Percentiles rank a stretch among this genome's conserved stretches.
phyloP scores from a whole-genome alignment of 495 filamentous ascomycete genomes.

The Astrothelium macrocarpum region DNA sequence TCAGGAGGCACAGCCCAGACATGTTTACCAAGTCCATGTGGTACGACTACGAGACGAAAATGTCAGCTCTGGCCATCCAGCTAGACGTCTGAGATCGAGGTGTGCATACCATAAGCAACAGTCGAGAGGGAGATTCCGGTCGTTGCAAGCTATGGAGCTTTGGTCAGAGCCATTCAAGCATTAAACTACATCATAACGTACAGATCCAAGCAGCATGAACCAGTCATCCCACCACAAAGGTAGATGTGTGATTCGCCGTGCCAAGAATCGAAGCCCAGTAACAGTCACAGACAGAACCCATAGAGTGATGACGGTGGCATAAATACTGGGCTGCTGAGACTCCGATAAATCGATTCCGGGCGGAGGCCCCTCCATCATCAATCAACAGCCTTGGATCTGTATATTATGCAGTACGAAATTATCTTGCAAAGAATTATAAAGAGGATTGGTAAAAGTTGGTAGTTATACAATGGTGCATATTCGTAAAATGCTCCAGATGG shows the following conservation, averaged over 20 bases:
- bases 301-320: neutral
- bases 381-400: neutral
- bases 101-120: slow-evolving; percentile 1
- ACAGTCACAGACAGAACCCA: neutral
- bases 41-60: neutral
- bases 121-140: neutral
- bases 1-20: neutral
- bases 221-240: slow-evolving; percentile 2
- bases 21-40: slow-evolving; percentile 4
- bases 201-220: slow-evolving; percentile 3
- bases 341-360: neutral
- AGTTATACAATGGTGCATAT: neutral
- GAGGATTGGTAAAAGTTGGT: neutral
- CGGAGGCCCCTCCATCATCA: neutral
- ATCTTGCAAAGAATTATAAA: too few species aligned
- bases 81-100: neutral
- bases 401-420: neutral
- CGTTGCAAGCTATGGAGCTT: neutral
- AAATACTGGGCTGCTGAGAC: neutral
- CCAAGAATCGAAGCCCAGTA: neutral
- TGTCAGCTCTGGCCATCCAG: too few species aligned
- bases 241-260: neutral
- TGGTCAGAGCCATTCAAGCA: neutral
- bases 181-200: neutral
- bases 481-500: neutral